Evolutionary conservation across 2,329 filamentous ascomycete species (phyloP).

Genomic region (Fusarium drepaniforme): DNA sequence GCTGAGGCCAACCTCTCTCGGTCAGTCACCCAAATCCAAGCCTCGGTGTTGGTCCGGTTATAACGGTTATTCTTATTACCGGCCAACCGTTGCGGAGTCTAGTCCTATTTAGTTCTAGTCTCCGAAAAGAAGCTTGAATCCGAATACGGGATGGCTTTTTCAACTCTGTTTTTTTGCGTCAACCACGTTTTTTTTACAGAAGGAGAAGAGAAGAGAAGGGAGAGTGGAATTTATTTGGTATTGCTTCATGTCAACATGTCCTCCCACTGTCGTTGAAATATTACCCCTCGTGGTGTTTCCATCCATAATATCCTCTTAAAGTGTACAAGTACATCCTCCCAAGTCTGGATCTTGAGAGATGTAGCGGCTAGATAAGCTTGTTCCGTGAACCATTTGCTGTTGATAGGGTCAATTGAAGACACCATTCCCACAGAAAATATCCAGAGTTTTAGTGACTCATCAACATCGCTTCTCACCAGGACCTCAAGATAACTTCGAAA

Average conservation of each 20-base stretch:
- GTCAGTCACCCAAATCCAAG: background rate
- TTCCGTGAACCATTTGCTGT: conserved; percentile 47
- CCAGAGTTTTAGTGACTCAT: conserved; percentile 55
- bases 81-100: conserved; percentile 31
- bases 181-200: background rate
- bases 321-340: conserved; percentile 30
- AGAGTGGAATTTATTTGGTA: background rate
- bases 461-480: conserved; percentile 7
- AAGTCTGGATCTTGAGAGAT: conserved; percentile 17
- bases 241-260: conserved; percentile 15
- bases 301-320: conserved; percentile 35
- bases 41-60: background rate
- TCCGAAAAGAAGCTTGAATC: conserved; percentile 42
- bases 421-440: conserved; percentile 56
- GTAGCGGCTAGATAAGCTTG: conserved; percentile 31
- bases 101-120: conserved; percentile 45
- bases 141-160: conserved; percentile 20
- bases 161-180: background rate
- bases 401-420: conserved; percentile 44
- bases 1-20: background rate
- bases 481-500: conserved; percentile 48
- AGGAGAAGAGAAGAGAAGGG: background rate
- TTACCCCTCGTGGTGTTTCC: conserved; percentile 18
- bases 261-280: conserved; percentile 31
- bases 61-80: conserved; percentile 7